These are phyloP conservation scores for Phylloporus rhodoxanthus DNA, from an alignment of 768 basidiomycete species.

Conservation along the genomic window DNA sequence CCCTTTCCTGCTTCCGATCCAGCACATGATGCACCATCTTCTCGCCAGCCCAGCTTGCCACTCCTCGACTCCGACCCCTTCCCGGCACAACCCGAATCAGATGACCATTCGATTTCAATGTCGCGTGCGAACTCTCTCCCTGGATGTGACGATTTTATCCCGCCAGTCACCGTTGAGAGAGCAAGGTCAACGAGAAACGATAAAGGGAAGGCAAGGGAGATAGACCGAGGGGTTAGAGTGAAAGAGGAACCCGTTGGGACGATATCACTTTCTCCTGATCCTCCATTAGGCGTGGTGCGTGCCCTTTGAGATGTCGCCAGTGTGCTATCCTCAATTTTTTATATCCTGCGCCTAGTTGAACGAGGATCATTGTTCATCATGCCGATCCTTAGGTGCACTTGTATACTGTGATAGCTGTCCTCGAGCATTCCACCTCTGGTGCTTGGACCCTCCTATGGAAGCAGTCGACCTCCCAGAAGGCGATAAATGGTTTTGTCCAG, in stretches of 20 bases:
- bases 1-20: conserved; percentile 29
- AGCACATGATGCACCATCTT: conserved; percentile 36
- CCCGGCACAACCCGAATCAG: conserved; percentile 51
- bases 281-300: conserved; percentile 35
- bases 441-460: conserved; percentile 93
- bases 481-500: conserved; percentile 73
- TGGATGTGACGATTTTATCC: conserved; percentile 24
- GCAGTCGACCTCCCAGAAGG: conserved; percentile 80
- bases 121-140: conserved; percentile 59
- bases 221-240: conserved; percentile 33
- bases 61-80: conserved; percentile 49
- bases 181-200: conserved; percentile 31
- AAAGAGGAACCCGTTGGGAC: conserved; percentile 41
- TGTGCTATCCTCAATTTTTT: conserved; percentile 14
- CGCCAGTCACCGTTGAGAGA: conserved; percentile 21
- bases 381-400: conserved; percentile 74
- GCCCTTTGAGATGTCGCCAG: conserved; percentile 2
- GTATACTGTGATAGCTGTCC: conserved; percentile 98
- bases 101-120: conserved; percentile 44
- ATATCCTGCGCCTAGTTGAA: conserved; percentile 39
- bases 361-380: conserved; percentile 83
- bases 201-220: conserved; percentile 46
- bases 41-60: conserved; percentile 34
- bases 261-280: conserved; percentile 34
- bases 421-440: conserved; percentile 92